Conservation (phyloP, 1,139 yeast genomes). For the Cylindricascospora bacillispora region DNA sequence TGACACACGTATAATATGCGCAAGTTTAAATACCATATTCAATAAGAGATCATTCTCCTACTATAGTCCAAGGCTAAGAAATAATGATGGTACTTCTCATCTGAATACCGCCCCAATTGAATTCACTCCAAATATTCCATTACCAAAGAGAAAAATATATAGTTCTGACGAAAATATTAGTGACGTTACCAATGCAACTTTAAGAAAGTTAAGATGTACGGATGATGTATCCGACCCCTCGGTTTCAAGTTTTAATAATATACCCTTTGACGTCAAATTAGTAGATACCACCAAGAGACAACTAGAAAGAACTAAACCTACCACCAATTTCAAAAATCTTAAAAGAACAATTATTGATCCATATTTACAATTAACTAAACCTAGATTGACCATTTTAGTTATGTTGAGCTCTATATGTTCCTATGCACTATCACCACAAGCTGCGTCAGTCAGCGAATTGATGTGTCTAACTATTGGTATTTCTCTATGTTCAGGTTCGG, state of each 20-base stretch:
- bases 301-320: slow-evolving; percentile 4
- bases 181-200: slow-evolving; percentile 11
- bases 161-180: slow-evolving; percentile 2
- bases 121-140: slow-evolving; percentile 25
- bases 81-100: too few relatives aligned
- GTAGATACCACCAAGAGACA: slow-evolving; percentile 12
- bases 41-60: too few relatives aligned
- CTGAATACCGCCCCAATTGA: slow-evolving; percentile 28
- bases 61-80: too few relatives aligned
- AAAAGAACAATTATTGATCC: slow-evolving; percentile 36
- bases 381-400: slow-evolving; percentile 74
- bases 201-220: slow-evolving; percentile 28
- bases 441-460: slow-evolving; percentile 58
- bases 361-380: slow-evolving; percentile 74
- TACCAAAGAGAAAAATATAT: slow-evolving; percentile 5
- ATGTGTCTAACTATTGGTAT: slow-evolving; percentile 74
- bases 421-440: slow-evolving; percentile 78
- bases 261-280: slow-evolving; percentile 48
- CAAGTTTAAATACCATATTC: too few relatives aligned
- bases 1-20: too few relatives aligned
- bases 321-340: slow-evolving; percentile 5
- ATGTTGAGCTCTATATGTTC: slow-evolving; percentile 88
- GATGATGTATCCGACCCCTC: slow-evolving; percentile 18
- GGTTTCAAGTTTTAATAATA: not conserved
- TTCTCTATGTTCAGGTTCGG: slow-evolving; percentile 79